Evolutionary conservation across 2,329 filamentous ascomycete genomes (phyloP).

Genomic region (Cercospora zeae-maydis): DNA sequence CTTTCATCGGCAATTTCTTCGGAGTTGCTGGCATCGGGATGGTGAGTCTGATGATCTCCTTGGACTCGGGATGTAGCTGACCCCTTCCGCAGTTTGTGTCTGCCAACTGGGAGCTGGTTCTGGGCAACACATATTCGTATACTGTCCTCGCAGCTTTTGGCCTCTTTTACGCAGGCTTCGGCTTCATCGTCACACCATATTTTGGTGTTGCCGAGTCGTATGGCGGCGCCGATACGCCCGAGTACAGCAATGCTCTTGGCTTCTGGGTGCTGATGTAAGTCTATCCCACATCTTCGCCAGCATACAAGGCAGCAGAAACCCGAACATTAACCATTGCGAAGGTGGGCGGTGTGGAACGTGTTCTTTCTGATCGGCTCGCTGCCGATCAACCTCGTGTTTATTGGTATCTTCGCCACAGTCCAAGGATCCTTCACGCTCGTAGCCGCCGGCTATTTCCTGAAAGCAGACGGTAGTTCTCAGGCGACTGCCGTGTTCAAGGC

Average conservation of each 20-base stretch:
- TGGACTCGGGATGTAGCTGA: neutral
- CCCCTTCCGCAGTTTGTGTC: constrained; percentile 38
- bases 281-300: neutral
- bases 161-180: constrained; percentile 52
- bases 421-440: constrained; percentile 46
- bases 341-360: constrained; percentile 48
- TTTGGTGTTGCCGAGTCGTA: constrained; percentile 48
- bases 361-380: constrained; percentile 48
- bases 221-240: constrained; percentile 38
- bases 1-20: constrained; percentile 55
- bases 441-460: constrained; percentile 46
- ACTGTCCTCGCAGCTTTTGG: constrained; percentile 55
- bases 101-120: constrained; percentile 55
- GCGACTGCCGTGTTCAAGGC: constrained; percentile 43
- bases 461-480: constrained; percentile 42
- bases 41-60: constrained; percentile 28
- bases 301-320: neutral
- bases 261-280: constrained; percentile 48
- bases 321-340: constrained; percentile 3
- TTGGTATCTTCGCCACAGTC: constrained; percentile 48
- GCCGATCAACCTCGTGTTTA: constrained; percentile 48
- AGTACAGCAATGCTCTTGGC: constrained; percentile 50
- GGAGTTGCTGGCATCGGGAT: constrained; percentile 52
- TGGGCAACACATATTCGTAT: constrained; percentile 52
- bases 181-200: constrained; percentile 47